A percentile compares a stretch with the other conserved stretches of the same genome.
These are phyloP conservation scores for Boletus rubroflammeus DNA, from an alignment of 768 basidiomycete species.

Conservation along the genomic window DNA sequence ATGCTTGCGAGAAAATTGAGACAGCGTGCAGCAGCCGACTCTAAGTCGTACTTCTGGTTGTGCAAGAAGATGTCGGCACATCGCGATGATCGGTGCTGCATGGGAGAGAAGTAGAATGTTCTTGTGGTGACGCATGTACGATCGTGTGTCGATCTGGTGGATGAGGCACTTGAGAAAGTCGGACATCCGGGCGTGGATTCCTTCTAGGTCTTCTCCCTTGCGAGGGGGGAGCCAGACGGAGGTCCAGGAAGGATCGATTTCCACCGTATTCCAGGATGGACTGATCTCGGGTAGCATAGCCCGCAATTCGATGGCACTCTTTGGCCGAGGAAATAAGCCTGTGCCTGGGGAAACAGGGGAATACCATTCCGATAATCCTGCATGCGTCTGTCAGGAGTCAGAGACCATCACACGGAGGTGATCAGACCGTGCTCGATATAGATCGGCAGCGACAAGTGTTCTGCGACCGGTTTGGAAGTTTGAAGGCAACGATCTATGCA, in stretches of 20 bases:
- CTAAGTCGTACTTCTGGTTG: constrained; percentile 50
- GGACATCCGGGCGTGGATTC: constrained; percentile 57
- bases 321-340: constrained; percentile 75
- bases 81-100: constrained; percentile 69
- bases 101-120: constrained; percentile 66
- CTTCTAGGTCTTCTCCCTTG: constrained; percentile 64
- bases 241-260: constrained; percentile 61
- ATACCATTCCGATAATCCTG: constrained; percentile 78
- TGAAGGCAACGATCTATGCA: constrained; percentile 80
- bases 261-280: constrained; percentile 54
- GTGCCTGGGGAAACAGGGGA: constrained; percentile 63
- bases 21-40: constrained; percentile 75
- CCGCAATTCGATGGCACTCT: constrained; percentile 49
- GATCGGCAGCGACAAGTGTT: constrained; percentile 61
- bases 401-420: constrained; percentile 5
- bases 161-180: constrained; percentile 51
- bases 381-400: not conserved
- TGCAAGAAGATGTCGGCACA: constrained; percentile 56
- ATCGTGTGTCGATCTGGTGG: constrained; percentile 45
- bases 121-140: constrained; percentile 40
- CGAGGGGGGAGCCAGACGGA: constrained; percentile 69
- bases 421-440: constrained; percentile 71
- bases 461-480: constrained; percentile 63
- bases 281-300: constrained; percentile 58
- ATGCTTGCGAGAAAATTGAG: constrained; percentile 44